Conservation (phyloP, 192 early-diverging fungal genomes). For the Coemansia sp. region DNA sequence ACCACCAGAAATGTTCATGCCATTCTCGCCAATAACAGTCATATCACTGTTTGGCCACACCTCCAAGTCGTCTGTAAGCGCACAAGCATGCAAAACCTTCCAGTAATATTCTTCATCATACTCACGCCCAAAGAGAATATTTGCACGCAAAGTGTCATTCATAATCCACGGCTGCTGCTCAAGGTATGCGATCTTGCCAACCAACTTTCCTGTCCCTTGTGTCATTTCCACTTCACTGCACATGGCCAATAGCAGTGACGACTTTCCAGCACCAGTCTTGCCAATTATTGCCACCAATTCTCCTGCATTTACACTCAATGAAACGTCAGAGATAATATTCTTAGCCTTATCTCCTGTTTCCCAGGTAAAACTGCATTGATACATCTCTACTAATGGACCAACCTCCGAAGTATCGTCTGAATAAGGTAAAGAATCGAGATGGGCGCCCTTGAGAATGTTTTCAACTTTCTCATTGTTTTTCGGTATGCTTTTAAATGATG, state of each 20-base stretch:
- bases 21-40: slow-evolving; percentile 71
- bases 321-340: slow-evolving; percentile 11
- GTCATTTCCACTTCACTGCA: slow-evolving; percentile 56
- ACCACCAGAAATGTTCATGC: slow-evolving; percentile 74
- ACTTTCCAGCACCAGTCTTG: slow-evolving; percentile 65
- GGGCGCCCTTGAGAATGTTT: slow-evolving; percentile 14
- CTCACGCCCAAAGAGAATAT: slow-evolving; percentile 76
- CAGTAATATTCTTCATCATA: slow-evolving; percentile 62
- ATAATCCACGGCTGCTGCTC: slow-evolving; percentile 39
- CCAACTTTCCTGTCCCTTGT: slow-evolving; percentile 28
- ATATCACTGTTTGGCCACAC: slow-evolving; percentile 62
- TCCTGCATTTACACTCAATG: slow-evolving; percentile 22
- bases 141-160: slow-evolving; percentile 66
- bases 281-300: slow-evolving; percentile 62
- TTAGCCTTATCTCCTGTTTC: background rate
- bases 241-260: slow-evolving; percentile 61
- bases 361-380: slow-evolving; percentile 24
- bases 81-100: slow-evolving; percentile 63
- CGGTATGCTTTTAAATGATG: slow-evolving; percentile 7
- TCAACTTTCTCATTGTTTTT: slow-evolving; percentile 17
- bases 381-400: slow-evolving; percentile 12
- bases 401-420: background rate
- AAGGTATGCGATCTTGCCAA: slow-evolving; percentile 28
- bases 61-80: slow-evolving; percentile 65
- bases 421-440: slow-evolving; percentile 22